Conservation (phyloP, 2,329 filamentous ascomycete species). For the Trichoderma brevicompactum region DNA sequence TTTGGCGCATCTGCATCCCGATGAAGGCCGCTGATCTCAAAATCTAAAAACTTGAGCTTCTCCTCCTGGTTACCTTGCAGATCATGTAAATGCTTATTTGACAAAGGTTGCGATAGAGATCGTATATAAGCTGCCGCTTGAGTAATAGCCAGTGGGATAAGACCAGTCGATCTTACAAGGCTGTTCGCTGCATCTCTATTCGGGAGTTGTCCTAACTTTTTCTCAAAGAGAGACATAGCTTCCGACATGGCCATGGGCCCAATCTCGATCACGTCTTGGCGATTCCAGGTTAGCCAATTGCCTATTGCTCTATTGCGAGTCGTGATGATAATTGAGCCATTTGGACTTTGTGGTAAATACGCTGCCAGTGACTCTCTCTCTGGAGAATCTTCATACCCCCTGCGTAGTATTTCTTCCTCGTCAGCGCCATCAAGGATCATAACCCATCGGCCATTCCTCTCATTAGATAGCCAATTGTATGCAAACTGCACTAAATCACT, state of each 20-base stretch:
- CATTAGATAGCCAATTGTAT: constrained; percentile 37
- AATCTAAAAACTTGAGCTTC: background rate
- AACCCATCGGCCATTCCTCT: constrained; percentile 40
- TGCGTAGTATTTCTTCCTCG: constrained; percentile 34
- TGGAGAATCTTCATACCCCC: background rate
- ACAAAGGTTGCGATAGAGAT: background rate
- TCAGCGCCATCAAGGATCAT: constrained; percentile 47
- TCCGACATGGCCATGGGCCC: background rate
- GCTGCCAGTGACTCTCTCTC: too few species aligned
- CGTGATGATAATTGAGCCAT: constrained; percentile 9
- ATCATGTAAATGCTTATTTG: background rate
- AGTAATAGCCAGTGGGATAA: background rate
- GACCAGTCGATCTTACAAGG: background rate
- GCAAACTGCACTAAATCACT: constrained; percentile 38
- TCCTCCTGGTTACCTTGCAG: constrained; percentile 27
- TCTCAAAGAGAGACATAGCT: background rate
- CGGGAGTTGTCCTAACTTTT: background rate
- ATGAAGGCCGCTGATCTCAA: background rate
- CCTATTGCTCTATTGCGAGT: background rate
- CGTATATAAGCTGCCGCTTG: constrained; percentile 7
- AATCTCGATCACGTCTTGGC: background rate
- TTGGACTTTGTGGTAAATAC: background rate
- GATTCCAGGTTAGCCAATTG: background rate
- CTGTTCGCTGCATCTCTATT: background rate
- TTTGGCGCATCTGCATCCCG: background rate